Conservation (phyloP, 1,284 basidiomycete genomes). For the Austroboletus rostrupii region DNA sequence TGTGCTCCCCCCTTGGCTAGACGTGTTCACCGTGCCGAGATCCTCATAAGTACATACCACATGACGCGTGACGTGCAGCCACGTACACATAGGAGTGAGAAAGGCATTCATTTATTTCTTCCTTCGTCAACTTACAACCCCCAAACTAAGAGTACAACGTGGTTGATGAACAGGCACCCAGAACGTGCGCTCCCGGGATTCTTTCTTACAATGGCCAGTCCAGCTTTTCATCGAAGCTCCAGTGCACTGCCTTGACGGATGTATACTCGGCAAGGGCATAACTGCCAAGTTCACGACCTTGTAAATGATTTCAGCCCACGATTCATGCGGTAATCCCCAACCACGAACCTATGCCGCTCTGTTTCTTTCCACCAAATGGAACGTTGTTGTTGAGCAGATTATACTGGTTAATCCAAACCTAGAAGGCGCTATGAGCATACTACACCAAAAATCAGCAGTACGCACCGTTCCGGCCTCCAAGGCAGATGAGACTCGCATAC, state of each 20-base stretch:
- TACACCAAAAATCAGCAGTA: not conserved
- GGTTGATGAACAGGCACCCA: slow-evolving; percentile 2
- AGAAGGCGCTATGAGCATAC: slow-evolving; percentile 10
- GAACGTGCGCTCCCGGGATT: not conserved
- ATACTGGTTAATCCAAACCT: slow-evolving; percentile 92
- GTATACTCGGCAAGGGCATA: slow-evolving; percentile 84
- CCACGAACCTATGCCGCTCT: slow-evolving; percentile 59
- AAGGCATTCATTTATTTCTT: slow-evolving; percentile 14
- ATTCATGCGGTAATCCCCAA: slow-evolving; percentile 15
- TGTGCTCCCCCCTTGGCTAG: slow-evolving; percentile 14
- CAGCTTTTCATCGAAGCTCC: slow-evolving; percentile 79
- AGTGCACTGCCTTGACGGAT: slow-evolving; percentile 83
- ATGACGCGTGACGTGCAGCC: slow-evolving; percentile 1
- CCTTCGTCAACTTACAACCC: slow-evolving; percentile 19
- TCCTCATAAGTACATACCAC: slow-evolving; percentile 6
- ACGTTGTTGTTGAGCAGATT: slow-evolving; percentile 77
- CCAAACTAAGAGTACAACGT: not conserved
- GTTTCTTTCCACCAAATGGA: slow-evolving; percentile 93
- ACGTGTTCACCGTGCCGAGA: slow-evolving; percentile 2
- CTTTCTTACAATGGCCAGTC: slow-evolving; percentile 67
- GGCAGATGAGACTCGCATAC: slow-evolving; percentile 77
- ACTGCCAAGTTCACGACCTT: slow-evolving; percentile 84
- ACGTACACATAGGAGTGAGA: slow-evolving; percentile 10
- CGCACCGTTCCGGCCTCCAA: slow-evolving; percentile 83
- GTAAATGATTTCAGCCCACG: slow-evolving; percentile 6